These are phyloP conservation scores for Arthroderma uncinatum DNA, from an alignment of 2,329 filamentous ascomycete species.

Conservation along the genomic window DNA sequence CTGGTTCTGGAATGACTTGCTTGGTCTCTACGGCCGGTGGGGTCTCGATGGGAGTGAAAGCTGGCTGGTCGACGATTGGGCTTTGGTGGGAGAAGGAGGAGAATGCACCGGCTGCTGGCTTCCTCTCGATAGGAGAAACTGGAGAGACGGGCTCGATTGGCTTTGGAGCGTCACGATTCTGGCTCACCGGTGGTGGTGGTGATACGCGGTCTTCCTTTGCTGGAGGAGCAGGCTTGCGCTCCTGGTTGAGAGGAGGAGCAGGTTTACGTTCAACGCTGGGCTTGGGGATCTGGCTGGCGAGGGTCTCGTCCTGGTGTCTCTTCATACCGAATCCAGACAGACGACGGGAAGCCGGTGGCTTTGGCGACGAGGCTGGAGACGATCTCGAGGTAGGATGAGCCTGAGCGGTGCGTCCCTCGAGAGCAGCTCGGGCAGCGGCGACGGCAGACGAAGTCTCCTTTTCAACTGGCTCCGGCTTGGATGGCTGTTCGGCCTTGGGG, in stretches of 20 bases:
- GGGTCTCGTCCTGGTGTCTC: slow-evolving; percentile 18
- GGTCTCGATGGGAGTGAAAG: slow-evolving; percentile 57
- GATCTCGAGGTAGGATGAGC: slow-evolving; percentile 10
- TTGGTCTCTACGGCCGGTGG: slow-evolving; percentile 19
- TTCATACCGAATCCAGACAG: slow-evolving; percentile 25
- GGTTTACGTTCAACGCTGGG: slow-evolving; percentile 16
- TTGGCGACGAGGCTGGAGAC: slow-evolving; percentile 21
- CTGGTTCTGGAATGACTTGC: not conserved
- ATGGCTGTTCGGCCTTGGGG: slow-evolving; percentile 26
- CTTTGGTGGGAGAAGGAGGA: slow-evolving; percentile 69
- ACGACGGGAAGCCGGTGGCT: not conserved
- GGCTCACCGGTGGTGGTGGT: slow-evolving; percentile 21
- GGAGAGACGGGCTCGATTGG: slow-evolving; percentile 49
- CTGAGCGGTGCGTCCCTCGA: slow-evolving; percentile 28
- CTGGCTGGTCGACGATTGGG: slow-evolving; percentile 73
- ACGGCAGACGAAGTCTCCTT: slow-evolving; percentile 24
- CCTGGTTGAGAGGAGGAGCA: slow-evolving; percentile 11
- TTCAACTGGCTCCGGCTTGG: too few relatives aligned
- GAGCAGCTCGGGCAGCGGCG: slow-evolving; percentile 34
- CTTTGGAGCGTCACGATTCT: slow-evolving; percentile 40
- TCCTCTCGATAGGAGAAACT: slow-evolving; percentile 43
- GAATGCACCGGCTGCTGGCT: slow-evolving; percentile 41
- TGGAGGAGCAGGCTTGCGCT: slow-evolving; percentile 15
- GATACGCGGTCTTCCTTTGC: slow-evolving; percentile 12
- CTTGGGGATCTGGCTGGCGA: slow-evolving; percentile 8